Evolutionary conservation across 164 flowering plant species (phyloP), one percentile per base, ranked within the genome.

Genomic region (Echeveria elegans): DNA sequence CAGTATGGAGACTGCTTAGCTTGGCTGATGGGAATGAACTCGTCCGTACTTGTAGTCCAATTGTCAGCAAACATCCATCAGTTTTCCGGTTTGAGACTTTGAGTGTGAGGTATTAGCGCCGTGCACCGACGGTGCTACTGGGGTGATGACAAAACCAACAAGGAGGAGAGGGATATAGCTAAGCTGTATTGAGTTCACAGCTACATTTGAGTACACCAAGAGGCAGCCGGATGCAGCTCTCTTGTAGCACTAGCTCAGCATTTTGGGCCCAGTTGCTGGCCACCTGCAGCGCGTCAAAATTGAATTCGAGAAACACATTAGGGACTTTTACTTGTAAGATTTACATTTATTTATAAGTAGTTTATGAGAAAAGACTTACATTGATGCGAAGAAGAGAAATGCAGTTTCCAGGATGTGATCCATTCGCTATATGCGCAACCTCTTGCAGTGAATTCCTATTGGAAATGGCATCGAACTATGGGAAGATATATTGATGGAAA

Each of bases 361-460:
- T 5, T 36, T 10, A 6, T 6, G 9, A 36, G 21, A 38, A 45
- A 18, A n/a, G 14, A 41, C 93, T 83, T 80, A 93, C 97, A 68
- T 93, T 88, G 23, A 90, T 79, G 58, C 96, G 93, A 60, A 88
- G 85, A 70, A 93, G 89, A 64, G 98, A 90, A 53, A 90, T 87
- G 83, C 90, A 88, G 74, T 87, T 93, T 43, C 97, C 97, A 0
- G 96, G 88, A 79, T 90, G 88, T 38, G 98, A 85, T 65, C 98
- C 96, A 71, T 85, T 81, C 32, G 90, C 90, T 52, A 86, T 86
- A 65, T 86, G 90, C 69, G 90, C 85, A 59, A 86, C 85, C 65
- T 86, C 90, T 5, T 82, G 80, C 24, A 86, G 74, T 8, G 88
- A 70, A 66, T 80, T 82, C 66, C 88, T 86, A 76, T 82, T 84